Conservation (phyloP, 139 green algal species). For the Mesostigma viride region DNA sequence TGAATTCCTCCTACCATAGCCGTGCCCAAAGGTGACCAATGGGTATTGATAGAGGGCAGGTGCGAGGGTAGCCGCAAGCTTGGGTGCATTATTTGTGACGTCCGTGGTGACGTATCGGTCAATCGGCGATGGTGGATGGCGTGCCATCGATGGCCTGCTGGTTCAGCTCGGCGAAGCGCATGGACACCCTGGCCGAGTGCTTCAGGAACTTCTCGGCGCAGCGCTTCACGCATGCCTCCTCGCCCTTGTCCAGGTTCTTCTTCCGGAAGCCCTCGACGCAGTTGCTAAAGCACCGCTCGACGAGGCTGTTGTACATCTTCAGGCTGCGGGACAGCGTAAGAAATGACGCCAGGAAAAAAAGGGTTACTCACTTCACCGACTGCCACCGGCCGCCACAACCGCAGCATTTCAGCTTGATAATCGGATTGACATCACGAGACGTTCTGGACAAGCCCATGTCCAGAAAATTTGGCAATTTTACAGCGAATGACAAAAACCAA, state of each 20-base stretch:
- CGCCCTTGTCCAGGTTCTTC: slow-evolving; percentile 72
- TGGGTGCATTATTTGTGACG: too few relatives aligned
- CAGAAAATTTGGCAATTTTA: not conserved
- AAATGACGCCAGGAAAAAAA: not conserved
- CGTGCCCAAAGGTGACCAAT: too few relatives aligned
- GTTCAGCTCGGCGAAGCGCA: slow-evolving; percentile 66
- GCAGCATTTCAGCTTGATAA: not conserved
- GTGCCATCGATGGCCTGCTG: not conserved
- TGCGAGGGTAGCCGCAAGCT: not conserved
- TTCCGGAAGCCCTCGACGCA: slow-evolving; percentile 83
- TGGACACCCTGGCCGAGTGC: slow-evolving; percentile 61
- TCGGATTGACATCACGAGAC: not conserved
- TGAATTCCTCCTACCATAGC: too few relatives aligned
- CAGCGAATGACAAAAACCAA: not conserved
- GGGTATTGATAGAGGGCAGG: not conserved
- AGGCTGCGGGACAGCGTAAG: slow-evolving; percentile 31
- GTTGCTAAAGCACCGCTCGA: slow-evolving; percentile 88
- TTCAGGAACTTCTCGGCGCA: slow-evolving; percentile 97
- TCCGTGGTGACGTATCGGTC: too few relatives aligned
- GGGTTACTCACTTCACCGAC: not conserved
- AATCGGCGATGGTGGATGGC: too few relatives aligned
- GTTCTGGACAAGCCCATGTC: not conserved
- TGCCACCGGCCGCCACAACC: not conserved
- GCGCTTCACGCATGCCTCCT: slow-evolving; percentile 86
- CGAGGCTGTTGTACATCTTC: slow-evolving; percentile 92